A percentile compares a stretch with the other conserved stretches of the same genome.
Evolutionary conservation across 208 protist genomes (phyloP).

Genomic region (Zelonia costaricensis): DNA sequence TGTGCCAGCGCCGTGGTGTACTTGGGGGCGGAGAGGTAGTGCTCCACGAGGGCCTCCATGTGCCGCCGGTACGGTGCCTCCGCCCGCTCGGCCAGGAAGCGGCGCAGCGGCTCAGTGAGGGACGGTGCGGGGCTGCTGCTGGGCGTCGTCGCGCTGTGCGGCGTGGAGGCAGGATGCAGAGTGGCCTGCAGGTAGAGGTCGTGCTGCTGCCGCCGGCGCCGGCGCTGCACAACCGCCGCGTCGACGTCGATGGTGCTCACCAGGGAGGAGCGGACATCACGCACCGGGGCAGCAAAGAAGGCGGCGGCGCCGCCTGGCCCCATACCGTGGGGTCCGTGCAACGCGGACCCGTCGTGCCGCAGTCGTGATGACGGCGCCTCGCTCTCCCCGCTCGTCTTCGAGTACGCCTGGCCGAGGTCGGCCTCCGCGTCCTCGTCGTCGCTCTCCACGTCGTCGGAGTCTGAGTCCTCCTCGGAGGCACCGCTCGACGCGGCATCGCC

Average conservation of each 20-base stretch:
- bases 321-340: background rate
- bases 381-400: slow-evolving; percentile 6
- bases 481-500: slow-evolving; percentile 1
- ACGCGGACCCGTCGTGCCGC: slow-evolving; percentile 6
- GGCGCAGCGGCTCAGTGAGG: background rate
- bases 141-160: background rate
- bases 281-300: slow-evolving; percentile 6
- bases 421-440: slow-evolving; percentile 3
- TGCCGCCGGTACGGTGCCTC: slow-evolving; percentile 28
- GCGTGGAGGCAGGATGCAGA: background rate
- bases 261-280: slow-evolving; percentile 39
- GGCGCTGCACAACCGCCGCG: slow-evolving; percentile 33
- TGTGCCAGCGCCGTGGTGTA: slow-evolving; percentile 37
- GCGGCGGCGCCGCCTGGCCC: background rate
- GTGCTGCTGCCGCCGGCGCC: slow-evolving; percentile 9
- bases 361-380: slow-evolving; percentile 12
- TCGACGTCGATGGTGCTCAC: slow-evolving; percentile 48
- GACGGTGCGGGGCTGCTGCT: background rate
- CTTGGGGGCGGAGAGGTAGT: slow-evolving; percentile 38
- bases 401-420: background rate
- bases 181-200: slow-evolving; percentile 27
- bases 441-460: too few species aligned
- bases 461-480: background rate
- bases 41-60: slow-evolving; percentile 50
- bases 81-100: slow-evolving; percentile 8